Base-by-base conservation (phyloP, 306 rosid species). In the Cajanus cajan region DNA sequence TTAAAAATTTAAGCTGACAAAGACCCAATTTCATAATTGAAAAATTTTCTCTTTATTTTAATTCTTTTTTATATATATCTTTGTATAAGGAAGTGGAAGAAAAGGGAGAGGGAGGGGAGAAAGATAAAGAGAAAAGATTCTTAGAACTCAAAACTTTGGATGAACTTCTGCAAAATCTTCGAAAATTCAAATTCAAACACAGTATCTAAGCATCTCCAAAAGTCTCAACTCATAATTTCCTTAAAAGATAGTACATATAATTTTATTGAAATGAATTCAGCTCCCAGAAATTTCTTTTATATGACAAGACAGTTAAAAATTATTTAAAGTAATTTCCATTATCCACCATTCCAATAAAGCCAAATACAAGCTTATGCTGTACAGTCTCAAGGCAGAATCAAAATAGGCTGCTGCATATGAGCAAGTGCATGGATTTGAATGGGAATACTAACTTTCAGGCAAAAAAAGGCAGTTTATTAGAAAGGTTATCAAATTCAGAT, bases 151-250 rank as follows among this genome's bases (percentile, higher is more conserved):
- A 33, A 68, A 43, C 45, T 28, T 21, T 33, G 5, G 39, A 65
- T 59, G 37, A 69, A 34, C 84, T 19, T 55, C 55, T 13, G 13
- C 82, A 54, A 54, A 80, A 10, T 45, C 58, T 9, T 58, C 52
- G 21, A 47, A 6, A 43, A 77, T 57, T 63, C 28, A 78, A 65
- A 22, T 63, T 76, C 36, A 54, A 21, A n/a, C 34, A 58, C 41
- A 2, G 67, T 34, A 62, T 44, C 45, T 76, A 71, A 76, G 45
- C 71, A 80, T 75, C 39, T 34, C 12, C 6, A 16, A 13, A 24
- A 63, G 40, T 41, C 31, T 55, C 34, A 76, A 22, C 67, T 59
- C 33, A 54, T 59, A 41, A 25, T 24, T 19, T 69, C 9, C 50
- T 68, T 34, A 39, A 65, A 21, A 63, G 51, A 22, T 41, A 71